phyloP scores from a whole-genome alignment of 2,329 filamentous ascomycete species.

The Penicillium verrucosum region DNA sequence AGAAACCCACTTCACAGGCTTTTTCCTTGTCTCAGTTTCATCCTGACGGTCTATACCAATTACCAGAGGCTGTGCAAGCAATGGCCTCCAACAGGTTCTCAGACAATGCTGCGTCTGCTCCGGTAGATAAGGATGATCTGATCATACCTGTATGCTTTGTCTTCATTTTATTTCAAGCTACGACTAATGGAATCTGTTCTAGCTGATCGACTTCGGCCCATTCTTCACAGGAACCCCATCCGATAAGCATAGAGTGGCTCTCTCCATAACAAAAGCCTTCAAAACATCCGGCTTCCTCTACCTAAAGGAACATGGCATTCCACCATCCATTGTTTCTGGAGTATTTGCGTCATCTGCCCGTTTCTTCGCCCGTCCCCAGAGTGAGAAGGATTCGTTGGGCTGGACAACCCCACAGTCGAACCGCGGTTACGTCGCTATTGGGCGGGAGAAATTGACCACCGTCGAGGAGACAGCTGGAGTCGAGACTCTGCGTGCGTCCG shows the following conservation, averaged over 20 bases:
- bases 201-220: slow-evolving; percentile 75
- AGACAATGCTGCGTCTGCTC: slow-evolving; percentile 27
- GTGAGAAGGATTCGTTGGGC: slow-evolving; percentile 62
- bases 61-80: no score
- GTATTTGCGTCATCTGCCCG: slow-evolving; percentile 66
- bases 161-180: neutral
- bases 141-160: slow-evolving; percentile 39
- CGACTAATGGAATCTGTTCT: neutral
- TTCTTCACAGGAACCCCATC: slow-evolving; percentile 63
- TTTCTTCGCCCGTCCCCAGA: slow-evolving; percentile 65
- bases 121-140: slow-evolving; percentile 44
- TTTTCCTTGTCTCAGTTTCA: neutral
- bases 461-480: slow-evolving; percentile 56
- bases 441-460: slow-evolving; percentile 68
- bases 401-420: slow-evolving; percentile 74
- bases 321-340: slow-evolving; percentile 54
- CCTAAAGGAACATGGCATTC: slow-evolving; percentile 73
- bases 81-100: slow-evolving; percentile 7
- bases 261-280: slow-evolving; percentile 74
- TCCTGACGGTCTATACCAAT: neutral
- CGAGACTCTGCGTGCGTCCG: slow-evolving; percentile 53
- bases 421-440: slow-evolving; percentile 67
- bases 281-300: slow-evolving; percentile 87
- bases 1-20: neutral
- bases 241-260: slow-evolving; percentile 63